Conservation (phyloP, 306 rosid genomes). For the Nissolia schottii region DNA sequence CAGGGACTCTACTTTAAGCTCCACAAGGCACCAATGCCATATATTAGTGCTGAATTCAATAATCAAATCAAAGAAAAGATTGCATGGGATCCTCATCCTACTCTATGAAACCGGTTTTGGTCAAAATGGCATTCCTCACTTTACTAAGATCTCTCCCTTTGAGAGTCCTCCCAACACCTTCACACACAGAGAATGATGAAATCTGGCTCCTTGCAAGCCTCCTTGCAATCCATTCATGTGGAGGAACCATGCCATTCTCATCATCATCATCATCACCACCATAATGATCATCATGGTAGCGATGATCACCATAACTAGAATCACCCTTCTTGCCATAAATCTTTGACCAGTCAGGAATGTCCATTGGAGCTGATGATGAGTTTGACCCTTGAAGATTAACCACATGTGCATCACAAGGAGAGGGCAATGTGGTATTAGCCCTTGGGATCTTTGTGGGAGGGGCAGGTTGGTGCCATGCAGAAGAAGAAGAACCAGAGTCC, state of each 20-base stretch:
- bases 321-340: slow-evolving; percentile 45
- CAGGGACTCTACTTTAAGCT: neutral
- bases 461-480: slow-evolving; percentile 46
- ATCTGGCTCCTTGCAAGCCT: no score
- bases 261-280: slow-evolving; percentile 30
- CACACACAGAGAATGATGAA: slow-evolving; percentile 78
- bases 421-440: slow-evolving; percentile 11
- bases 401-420: slow-evolving; percentile 21
- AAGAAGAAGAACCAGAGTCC: slow-evolving; percentile 38
- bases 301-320: neutral
- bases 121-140: slow-evolving; percentile 67
- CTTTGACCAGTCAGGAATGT: no score
- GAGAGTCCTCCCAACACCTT: slow-evolving; percentile 74
- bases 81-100: slow-evolving; percentile 27
- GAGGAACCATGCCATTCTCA: slow-evolving; percentile 59
- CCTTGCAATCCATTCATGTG: slow-evolving; percentile 89
- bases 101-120: slow-evolving; percentile 78
- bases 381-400: no score
- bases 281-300: neutral
- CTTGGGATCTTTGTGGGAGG: slow-evolving; percentile 54
- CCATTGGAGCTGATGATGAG: slow-evolving; percentile 63
- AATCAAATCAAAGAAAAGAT: neutral
- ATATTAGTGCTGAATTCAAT: neutral
- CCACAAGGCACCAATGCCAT: slow-evolving; percentile 3
- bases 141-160: slow-evolving; percentile 89